phyloP scores from a whole-genome alignment of 305 asterid species.

The Euphrasia arctica region DNA sequence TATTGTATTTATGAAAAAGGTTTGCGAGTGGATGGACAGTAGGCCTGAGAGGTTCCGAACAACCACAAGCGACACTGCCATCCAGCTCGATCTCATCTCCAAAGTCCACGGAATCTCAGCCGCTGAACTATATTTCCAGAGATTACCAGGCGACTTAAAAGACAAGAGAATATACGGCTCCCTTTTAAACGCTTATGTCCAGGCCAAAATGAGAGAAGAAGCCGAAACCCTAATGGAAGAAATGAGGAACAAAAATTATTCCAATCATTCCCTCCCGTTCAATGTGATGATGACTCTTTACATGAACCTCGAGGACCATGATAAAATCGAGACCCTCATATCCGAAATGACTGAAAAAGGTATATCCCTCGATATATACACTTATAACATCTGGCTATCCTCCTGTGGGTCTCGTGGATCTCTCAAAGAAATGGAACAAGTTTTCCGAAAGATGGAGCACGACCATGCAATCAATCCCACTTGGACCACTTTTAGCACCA shows the following conservation, averaged over 20 bases:
- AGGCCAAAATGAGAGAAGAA: constrained; percentile 58
- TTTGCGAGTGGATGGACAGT: constrained; percentile 87
- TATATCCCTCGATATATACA: constrained; percentile 55
- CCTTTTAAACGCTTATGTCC: constrained; percentile 74
- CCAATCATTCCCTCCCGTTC: constrained; percentile 66
- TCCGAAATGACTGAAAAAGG: constrained; percentile 67
- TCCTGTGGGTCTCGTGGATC: constrained; percentile 62
- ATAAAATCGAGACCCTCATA: constrained; percentile 54
- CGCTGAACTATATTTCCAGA: constrained; percentile 73
- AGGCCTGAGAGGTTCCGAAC: constrained; percentile 63
- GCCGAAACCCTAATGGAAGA: constrained; percentile 71
- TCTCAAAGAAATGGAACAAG: constrained; percentile 67
- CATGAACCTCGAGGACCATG: constrained; percentile 60
- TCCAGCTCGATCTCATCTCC: constrained; percentile 80
- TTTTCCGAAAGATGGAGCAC: constrained; percentile 52
- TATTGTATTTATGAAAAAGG: constrained; percentile 34
- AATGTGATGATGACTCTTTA: constrained; percentile 97
- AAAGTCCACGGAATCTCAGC: constrained; percentile 73
- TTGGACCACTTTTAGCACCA: constrained; percentile 86
- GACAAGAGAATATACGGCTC: constrained; percentile 82
- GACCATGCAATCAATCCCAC: constrained; percentile 54
- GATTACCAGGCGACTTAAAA: constrained; percentile 61
- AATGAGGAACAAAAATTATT: constrained; percentile 61
- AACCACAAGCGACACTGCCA: constrained; percentile 80
- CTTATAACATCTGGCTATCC: constrained; percentile 87